Evolutionary conservation across 1,284 basidiomycete species (phyloP).

Genomic region (Marasmius fiardii): DNA sequence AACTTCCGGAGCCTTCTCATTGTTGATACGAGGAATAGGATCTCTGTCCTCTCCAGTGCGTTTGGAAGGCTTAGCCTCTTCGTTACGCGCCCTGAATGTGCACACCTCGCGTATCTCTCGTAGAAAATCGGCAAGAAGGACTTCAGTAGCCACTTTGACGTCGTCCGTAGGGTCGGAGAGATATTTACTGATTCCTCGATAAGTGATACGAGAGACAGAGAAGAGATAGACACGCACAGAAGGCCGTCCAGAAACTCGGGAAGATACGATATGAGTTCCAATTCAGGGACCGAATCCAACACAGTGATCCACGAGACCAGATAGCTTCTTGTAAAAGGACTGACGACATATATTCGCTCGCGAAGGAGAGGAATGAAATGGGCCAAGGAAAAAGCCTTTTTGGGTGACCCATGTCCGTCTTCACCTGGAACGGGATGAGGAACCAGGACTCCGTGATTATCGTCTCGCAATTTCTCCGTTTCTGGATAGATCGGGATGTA

Average conservation of each 20-base stretch:
- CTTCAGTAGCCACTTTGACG: conserved; percentile 90
- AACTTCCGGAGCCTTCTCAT: conserved; percentile 46
- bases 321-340: conserved; percentile 95
- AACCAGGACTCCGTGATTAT: conserved; percentile 58
- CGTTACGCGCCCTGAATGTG: conserved; percentile 58
- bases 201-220: conserved; percentile 3
- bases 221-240: conserved; percentile 55
- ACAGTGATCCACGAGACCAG: conserved; percentile 97
- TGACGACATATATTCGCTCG: conserved; percentile 93
- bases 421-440: conserved; percentile 51
- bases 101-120: conserved; percentile 90
- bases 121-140: conserved; percentile 89
- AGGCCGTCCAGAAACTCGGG: conserved; percentile 95
- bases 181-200: conserved; percentile 66
- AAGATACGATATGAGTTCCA: conserved; percentile 92
- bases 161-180: conserved; percentile 95
- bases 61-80: conserved; percentile 49
- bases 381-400: conserved; percentile 88
- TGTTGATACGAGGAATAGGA: conserved; percentile 36
- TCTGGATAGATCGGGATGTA: conserved; percentile 91
- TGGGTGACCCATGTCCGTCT: conserved; percentile 42
- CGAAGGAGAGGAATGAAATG: conserved; percentile 93
- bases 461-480: conserved; percentile 62
- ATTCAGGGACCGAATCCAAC: conserved; percentile 93
- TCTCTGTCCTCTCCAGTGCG: conserved; percentile 37